Percentiles rank a stretch among this genome's conserved stretches.
Conservation (phyloP, 768 basidiomycete species). For the Pleurotus eryngii region DNA sequence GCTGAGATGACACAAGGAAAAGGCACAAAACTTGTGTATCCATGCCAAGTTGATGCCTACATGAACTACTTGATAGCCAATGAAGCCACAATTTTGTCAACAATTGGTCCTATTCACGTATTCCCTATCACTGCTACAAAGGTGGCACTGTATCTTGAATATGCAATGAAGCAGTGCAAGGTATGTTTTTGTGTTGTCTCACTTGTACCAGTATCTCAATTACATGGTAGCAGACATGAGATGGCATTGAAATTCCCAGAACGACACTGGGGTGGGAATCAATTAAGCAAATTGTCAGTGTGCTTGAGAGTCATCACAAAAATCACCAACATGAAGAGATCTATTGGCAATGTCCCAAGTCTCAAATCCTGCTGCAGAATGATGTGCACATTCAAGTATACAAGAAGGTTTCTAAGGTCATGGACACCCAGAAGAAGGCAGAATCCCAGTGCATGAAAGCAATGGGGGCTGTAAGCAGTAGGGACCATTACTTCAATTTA, state of each 20-base stretch:
- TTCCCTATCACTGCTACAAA: slow-evolving; percentile 28
- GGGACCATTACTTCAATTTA: not conserved
- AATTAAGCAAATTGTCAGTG: no score
- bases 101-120: slow-evolving; percentile 13
- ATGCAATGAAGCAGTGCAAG: slow-evolving; percentile 25
- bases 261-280: slow-evolving; percentile 24
- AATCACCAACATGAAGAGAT: slow-evolving; percentile 16
- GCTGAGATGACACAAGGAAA: slow-evolving; percentile 18
- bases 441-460: slow-evolving; percentile 20
- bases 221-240: slow-evolving; percentile 7
- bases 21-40: slow-evolving; percentile 20
- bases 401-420: slow-evolving; percentile 14
- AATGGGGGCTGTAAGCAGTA: slow-evolving; percentile 13
- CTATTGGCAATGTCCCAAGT: slow-evolving; percentile 14
- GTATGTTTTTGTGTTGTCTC: slow-evolving; percentile 17
- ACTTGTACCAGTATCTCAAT: not conserved
- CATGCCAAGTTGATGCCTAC: slow-evolving; percentile 24
- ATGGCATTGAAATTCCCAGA: slow-evolving; percentile 15
- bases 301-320: slow-evolving; percentile 21
- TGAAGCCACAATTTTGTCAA: slow-evolving; percentile 9
- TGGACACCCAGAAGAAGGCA: slow-evolving; percentile 15
- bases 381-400: slow-evolving; percentile 15
- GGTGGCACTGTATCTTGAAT: slow-evolving; percentile 25
- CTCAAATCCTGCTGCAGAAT: slow-evolving; percentile 16
- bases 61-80: slow-evolving; percentile 17